phyloP scores from a whole-genome alignment of 768 basidiomycete genomes.

The Amanita rubescens region DNA sequence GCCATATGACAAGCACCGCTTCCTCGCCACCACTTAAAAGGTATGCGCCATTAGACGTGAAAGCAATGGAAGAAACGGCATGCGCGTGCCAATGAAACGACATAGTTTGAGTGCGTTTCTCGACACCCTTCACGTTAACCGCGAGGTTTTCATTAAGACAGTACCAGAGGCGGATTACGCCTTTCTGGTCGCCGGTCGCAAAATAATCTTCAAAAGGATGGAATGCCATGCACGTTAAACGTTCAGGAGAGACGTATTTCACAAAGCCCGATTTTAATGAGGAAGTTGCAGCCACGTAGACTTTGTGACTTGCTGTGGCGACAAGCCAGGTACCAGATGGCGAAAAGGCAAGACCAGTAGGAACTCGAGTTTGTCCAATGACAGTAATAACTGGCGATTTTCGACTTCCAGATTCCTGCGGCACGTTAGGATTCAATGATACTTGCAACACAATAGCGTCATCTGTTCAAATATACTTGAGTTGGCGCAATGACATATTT shows the following conservation, averaged over 20 bases:
- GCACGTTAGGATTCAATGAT: constrained; percentile 42
- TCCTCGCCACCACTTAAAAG: constrained; percentile 93
- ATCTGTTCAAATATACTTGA: constrained; percentile 21
- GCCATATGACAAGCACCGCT: constrained; percentile 95
- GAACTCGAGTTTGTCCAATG: constrained; percentile 61
- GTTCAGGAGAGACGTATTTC: constrained; percentile 77
- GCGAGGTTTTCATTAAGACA: constrained; percentile 62
- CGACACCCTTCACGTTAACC: constrained; percentile 49
- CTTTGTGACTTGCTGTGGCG: constrained; percentile 65
- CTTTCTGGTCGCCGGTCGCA: constrained; percentile 86
- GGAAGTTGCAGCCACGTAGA: constrained; percentile 61
- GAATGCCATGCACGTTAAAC: constrained; percentile 76
- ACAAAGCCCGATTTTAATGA: constrained; percentile 60
- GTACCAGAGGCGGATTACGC: constrained; percentile 88
- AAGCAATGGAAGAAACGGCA: constrained; percentile 77
- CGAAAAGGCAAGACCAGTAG: constrained; percentile 63
- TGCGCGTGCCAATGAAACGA: constrained; percentile 97
- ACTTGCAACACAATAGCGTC: constrained; percentile 55
- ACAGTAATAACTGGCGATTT: constrained; percentile 42
- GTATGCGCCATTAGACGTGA: constrained; percentile 88
- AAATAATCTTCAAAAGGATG: constrained; percentile 91
- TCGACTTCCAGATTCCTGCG: constrained; percentile 21
- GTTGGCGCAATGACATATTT: background rate
- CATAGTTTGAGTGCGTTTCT: constrained; percentile 78
- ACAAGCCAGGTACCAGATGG: constrained; percentile 75